A percentile compares a stretch with the other conserved stretches of the same genome.
Conservation (phyloP, 257 asterid genomes). For the Nicotiana attenuata region DNA sequence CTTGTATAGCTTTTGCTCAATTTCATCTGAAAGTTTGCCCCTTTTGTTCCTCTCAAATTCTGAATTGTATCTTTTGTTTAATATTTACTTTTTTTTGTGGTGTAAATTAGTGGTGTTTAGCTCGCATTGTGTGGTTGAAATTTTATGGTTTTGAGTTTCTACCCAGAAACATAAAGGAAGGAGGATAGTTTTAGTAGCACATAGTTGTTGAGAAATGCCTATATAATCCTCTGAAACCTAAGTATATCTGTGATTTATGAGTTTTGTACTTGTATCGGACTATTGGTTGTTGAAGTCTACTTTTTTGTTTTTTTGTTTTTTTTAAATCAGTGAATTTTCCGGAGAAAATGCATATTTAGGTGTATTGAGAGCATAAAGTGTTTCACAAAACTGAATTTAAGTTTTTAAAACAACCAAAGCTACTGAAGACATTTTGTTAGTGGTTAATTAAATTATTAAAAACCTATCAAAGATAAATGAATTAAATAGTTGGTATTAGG, state of each 20-base stretch:
- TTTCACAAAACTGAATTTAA: background rate
- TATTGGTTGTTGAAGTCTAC: background rate
- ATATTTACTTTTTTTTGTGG: background rate
- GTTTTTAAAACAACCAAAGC: background rate
- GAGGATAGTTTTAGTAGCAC: too few relatives aligned
- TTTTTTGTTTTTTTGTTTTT: background rate
- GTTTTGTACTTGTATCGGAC: background rate
- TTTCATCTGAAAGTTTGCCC: background rate
- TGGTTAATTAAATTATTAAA: background rate
- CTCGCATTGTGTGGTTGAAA: too few relatives aligned
- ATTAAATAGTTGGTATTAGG: background rate
- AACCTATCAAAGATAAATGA: background rate
- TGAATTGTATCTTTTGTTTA: background rate
- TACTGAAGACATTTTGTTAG: background rate
- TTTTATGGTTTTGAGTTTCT: too few relatives aligned
- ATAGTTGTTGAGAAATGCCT: too few relatives aligned
- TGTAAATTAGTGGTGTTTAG: background rate
- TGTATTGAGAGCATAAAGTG: background rate
- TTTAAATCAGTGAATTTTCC: too few relatives aligned
- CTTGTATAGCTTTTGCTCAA: too few relatives aligned
- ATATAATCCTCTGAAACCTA: too few relatives aligned
- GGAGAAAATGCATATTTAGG: too few relatives aligned
- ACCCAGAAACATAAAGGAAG: too few relatives aligned
- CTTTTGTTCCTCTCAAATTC: background rate
- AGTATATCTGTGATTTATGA: background rate